Base-by-base conservation (phyloP, 352 stramenopile genomes). In the Sclerospora graminicola region DNA sequence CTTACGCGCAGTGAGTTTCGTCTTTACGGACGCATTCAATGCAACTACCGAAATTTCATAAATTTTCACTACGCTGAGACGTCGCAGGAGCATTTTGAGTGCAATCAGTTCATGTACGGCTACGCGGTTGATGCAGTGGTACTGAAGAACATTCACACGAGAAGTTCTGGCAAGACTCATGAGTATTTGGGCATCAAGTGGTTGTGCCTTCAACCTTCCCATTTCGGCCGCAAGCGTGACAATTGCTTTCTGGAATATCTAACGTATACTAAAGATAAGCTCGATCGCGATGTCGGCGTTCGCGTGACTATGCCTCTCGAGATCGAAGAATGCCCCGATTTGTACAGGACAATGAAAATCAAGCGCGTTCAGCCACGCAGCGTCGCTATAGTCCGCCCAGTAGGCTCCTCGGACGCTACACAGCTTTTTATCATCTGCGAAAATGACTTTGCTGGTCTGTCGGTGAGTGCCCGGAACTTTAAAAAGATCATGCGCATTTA, bases 121-220 rank as follows among this genome's bases (percentile, higher is more conserved):
- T 63, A 75, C 37, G 62, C 56, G 1, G 51, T 85, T 7, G 79
- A 91, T 29, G 79, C 74, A 0, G 60, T 69, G n/a, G 74, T 91
- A 35, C 51, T 91, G 1, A 60, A 71, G 37, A 91, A 79, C 31
- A 77, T 91, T 41, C 69, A 85, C 46, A 83, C 69, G 1, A 56
- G 48, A n/a, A 45, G 31, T 8, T 58, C 51, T 0, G 40, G 23
- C 13, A 60, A 66, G 41, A 33, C 54, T 1, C 57, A 79, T 41
- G 48, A 69, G 36, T 91, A 91, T 52, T 57, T 91, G 52, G 79
- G 79, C 16, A 75, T 91, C 56, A 91, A 91, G 45, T 91, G 79
- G 76, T 60, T 62, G 30, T 84, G 72, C 27, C 54, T 81, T 34
- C 66, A 74, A 31, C 61, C 69, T 10, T 73, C 68, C 11, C 40